Conservation (phyloP, 371 early-diverging fungal species). For the Mucor plumbeus region DNA sequence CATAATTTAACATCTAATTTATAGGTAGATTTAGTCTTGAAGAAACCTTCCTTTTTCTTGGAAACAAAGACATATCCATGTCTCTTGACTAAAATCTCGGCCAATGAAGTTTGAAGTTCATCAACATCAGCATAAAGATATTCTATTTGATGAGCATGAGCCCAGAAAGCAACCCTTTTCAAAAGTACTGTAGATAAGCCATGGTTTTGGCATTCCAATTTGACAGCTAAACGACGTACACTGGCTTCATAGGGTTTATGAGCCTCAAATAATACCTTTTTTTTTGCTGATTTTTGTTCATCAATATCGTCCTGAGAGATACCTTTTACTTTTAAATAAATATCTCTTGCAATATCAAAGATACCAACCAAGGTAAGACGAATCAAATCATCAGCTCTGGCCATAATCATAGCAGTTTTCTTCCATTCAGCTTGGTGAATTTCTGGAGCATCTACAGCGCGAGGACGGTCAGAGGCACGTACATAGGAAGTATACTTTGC, state of each 20-base stretch:
- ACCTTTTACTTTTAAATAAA: constrained; percentile 14
- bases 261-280: constrained; percentile 33
- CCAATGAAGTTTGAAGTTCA: constrained; percentile 40
- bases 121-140: constrained; percentile 54
- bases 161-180: constrained; percentile 56
- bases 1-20: constrained; percentile 53
- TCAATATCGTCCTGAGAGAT: not conserved
- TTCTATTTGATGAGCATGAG: constrained; percentile 50
- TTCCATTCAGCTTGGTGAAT: constrained; percentile 44
- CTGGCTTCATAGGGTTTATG: constrained; percentile 53
- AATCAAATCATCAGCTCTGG: constrained; percentile 40
- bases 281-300: not conserved
- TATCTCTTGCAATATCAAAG: constrained; percentile 27
- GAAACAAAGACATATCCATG: constrained; percentile 47
- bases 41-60: constrained; percentile 34
- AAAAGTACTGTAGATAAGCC: constrained; percentile 52
- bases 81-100: constrained; percentile 40
- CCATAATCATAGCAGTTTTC: constrained; percentile 31
- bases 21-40: constrained; percentile 37
- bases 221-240: constrained; percentile 51
- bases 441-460: constrained; percentile 31
- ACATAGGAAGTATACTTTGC: not conserved
- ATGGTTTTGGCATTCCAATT: constrained; percentile 49
- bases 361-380: constrained; percentile 30
- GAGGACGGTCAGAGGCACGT: constrained; percentile 32